Percentiles rank a stretch among this genome's conserved stretches.
Conservation (phyloP, 2,329 filamentous ascomycete species). For the Trichoderma semiorbis region DNA sequence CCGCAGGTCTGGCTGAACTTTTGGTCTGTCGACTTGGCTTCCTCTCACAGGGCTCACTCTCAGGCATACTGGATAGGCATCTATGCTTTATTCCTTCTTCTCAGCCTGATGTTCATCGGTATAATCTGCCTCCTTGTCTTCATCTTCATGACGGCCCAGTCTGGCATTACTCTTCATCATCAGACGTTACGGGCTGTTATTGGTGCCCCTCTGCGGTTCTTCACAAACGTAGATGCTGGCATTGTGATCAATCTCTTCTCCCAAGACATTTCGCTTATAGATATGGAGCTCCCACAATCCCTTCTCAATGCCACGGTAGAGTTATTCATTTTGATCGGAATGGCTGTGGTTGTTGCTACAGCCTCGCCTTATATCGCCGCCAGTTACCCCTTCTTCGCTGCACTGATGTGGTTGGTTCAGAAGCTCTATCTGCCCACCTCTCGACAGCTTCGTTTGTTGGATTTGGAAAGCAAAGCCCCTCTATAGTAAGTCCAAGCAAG, state of each 20-base stretch:
- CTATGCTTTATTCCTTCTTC: constrained; percentile 26
- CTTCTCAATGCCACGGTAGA: constrained; percentile 31
- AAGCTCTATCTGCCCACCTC: constrained; percentile 59
- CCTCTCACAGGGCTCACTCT: constrained; percentile 4
- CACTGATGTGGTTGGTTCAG: constrained; percentile 48
- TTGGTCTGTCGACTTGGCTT: constrained; percentile 34
- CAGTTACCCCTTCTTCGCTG: constrained; percentile 47
- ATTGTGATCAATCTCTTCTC: constrained; percentile 43
- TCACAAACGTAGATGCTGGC: constrained; percentile 41
- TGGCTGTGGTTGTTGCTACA: constrained; percentile 46
- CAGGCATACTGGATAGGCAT: constrained; percentile 32
- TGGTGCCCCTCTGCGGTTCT: constrained; percentile 40
- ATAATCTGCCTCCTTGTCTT: constrained; percentile 25
- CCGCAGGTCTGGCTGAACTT: constrained; percentile 41
- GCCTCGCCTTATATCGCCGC: constrained; percentile 44
- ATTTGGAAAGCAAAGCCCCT: constrained; percentile 59
- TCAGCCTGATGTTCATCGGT: constrained; percentile 6
- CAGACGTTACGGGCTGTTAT: constrained; percentile 33
- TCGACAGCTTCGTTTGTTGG: constrained; percentile 56
- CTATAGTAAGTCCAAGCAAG: constrained; percentile 26
- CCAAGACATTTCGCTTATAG: constrained; percentile 43
- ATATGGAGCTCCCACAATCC: constrained; percentile 36
- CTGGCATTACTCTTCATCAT: constrained; percentile 33
- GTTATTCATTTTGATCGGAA: constrained; percentile 34
- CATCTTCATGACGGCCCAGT: constrained; percentile 26